These are phyloP conservation scores for Globisporangium acanthophoron DNA, from an alignment of 352 stramenopile species.

Conservation along the genomic window DNA sequence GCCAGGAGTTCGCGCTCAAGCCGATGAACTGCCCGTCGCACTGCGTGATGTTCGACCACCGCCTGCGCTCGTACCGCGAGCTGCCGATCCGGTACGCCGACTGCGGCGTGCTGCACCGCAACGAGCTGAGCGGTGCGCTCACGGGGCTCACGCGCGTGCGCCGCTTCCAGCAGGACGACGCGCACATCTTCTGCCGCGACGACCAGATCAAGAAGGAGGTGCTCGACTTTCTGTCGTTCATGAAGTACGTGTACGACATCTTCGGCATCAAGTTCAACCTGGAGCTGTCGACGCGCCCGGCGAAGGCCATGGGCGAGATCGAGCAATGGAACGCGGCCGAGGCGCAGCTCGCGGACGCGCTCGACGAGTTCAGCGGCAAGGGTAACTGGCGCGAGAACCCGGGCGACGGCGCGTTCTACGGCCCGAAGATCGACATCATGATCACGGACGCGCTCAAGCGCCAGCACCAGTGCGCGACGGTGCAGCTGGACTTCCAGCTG, in stretches of 20 bases:
- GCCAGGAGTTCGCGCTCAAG: constrained; percentile 95
- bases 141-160: constrained; percentile 95
- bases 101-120: constrained; percentile 93
- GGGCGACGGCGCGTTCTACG: constrained; percentile 96
- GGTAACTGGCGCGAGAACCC: constrained; percentile 96
- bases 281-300: constrained; percentile 91
- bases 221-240: constrained; percentile 92
- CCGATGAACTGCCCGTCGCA: constrained; percentile 99
- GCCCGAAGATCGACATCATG: constrained; percentile 97
- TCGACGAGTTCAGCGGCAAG: constrained; percentile 64
- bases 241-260: constrained; percentile 91
- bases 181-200: constrained; percentile 96
- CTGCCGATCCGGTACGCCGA: constrained; percentile 93
- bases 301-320: constrained; percentile 93
- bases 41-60: constrained; percentile 96
- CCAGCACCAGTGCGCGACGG: constrained; percentile 97
- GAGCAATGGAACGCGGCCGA: constrained; percentile 92
- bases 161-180: constrained; percentile 98
- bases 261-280: constrained; percentile 96
- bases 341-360: constrained; percentile 72
- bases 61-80: constrained; percentile 95
- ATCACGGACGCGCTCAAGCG: constrained; percentile 96
- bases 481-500: constrained; percentile 98
- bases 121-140: constrained; percentile 94
- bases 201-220: constrained; percentile 96